Conservation (phyloP, 2,329 filamentous ascomycete species). For the Fusarium mangiferae region DNA sequence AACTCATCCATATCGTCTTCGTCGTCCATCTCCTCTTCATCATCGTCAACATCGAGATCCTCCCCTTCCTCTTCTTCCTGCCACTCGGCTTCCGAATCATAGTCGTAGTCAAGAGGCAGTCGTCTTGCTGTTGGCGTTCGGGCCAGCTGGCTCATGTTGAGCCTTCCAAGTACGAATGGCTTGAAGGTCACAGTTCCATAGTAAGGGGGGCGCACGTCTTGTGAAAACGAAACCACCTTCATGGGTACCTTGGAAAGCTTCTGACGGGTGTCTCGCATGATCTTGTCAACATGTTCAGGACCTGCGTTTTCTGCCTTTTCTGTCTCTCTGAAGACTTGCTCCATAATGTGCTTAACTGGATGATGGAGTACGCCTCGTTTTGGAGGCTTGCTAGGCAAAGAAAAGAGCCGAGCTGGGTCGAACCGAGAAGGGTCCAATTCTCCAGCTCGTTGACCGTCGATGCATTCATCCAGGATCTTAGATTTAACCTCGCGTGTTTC, state of each 20-base stretch:
- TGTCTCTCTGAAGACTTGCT: constrained; percentile 61
- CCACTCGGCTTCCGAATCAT: constrained; percentile 89
- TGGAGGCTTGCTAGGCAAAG: constrained; percentile 52
- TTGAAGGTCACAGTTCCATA: constrained; percentile 76
- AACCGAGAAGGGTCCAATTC: constrained; percentile 53
- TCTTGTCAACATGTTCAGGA: constrained; percentile 50
- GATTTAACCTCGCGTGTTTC: constrained; percentile 64
- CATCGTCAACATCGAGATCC: constrained; percentile 74
- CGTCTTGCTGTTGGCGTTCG: constrained; percentile 63
- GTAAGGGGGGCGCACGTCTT: constrained; percentile 76
- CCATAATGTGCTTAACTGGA: constrained; percentile 71
- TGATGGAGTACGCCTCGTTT: constrained; percentile 60
- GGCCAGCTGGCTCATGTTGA: constrained; percentile 62
- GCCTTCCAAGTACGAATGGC: constrained; percentile 55
- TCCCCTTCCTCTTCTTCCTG: constrained; percentile 80
- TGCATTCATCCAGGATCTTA: constrained; percentile 62
- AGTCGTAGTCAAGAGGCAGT: constrained; percentile 81
- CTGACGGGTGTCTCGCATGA: constrained; percentile 48
- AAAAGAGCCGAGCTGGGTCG: constrained; percentile 58
- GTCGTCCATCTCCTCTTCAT: constrained; percentile 75
- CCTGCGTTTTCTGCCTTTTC: constrained; percentile 51
- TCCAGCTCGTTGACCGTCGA: constrained; percentile 59
- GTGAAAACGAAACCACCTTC: constrained; percentile 70
- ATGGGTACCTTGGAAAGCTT: constrained; percentile 66
- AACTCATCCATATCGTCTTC: constrained; percentile 92